phyloP scores from a whole-genome alignment of 495 filamentous ascomycete species.

The Penicillium ucsense region DNA sequence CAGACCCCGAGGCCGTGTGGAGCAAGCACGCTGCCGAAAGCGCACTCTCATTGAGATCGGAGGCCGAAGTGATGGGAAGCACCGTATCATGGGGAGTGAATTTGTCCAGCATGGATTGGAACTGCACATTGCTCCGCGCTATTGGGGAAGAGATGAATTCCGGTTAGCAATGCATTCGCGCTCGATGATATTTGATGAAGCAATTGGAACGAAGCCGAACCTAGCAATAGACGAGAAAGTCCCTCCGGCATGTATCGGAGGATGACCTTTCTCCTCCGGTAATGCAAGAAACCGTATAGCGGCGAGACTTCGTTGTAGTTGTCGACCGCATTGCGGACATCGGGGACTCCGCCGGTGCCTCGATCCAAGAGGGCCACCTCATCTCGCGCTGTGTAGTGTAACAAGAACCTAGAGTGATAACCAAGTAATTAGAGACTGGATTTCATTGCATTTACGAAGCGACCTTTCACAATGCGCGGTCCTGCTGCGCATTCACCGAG shows the following conservation, averaged over 20 bases:
- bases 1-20: slow-evolving; percentile 80
- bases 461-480: too few relatives aligned
- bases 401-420: slow-evolving; percentile 62
- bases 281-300: slow-evolving; percentile 84
- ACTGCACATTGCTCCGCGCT: slow-evolving; percentile 95
- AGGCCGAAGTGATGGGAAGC: slow-evolving; percentile 59
- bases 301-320: slow-evolving; percentile 75
- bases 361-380: slow-evolving; percentile 69
- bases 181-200: background rate
- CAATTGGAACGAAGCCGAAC: slow-evolving; percentile 36
- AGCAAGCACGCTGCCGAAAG: slow-evolving; percentile 82
- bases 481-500: too few relatives aligned
- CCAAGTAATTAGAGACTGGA: background rate
- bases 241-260: slow-evolving; percentile 88
- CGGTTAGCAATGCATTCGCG: background rate
- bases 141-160: background rate
- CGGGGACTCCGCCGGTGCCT: slow-evolving; percentile 76
- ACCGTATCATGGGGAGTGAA: slow-evolving; percentile 83
- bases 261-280: slow-evolving; percentile 80
- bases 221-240: slow-evolving; percentile 82
- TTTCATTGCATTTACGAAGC: too few relatives aligned
- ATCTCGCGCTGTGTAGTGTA: slow-evolving; percentile 85
- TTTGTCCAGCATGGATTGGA: slow-evolving; percentile 72
- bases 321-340: slow-evolving; percentile 68
- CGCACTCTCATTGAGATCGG: slow-evolving; percentile 77